These are phyloP conservation scores for Sporothrix phasma DNA, from an alignment of 2,329 filamentous ascomycete species.

Conservation along the genomic window DNA sequence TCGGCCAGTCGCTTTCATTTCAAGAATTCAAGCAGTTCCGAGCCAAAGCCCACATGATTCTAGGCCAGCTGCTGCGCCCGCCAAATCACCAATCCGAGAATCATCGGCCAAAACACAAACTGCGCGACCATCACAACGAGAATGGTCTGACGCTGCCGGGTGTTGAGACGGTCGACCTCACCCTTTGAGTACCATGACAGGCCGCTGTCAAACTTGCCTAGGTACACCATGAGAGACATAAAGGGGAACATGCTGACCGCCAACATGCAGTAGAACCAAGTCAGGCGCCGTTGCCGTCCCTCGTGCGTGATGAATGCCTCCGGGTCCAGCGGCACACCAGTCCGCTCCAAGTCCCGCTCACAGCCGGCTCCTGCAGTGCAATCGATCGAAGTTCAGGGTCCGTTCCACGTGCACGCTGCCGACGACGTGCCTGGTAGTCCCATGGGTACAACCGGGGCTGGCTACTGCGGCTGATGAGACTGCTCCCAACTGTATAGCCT, in stretches of 20 bases:
- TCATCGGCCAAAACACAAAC: constrained; percentile 19
- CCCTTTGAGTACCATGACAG: constrained; percentile 42
- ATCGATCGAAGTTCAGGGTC: constrained; percentile 19
- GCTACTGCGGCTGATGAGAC: background rate
- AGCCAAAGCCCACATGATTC: background rate
- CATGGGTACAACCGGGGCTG: constrained; percentile 20
- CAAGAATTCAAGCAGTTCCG: too few relatives aligned
- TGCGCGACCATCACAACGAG: constrained; percentile 26
- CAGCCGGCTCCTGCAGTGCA: background rate
- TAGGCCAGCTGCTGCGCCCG: constrained; percentile 3
- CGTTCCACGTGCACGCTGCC: constrained; percentile 7
- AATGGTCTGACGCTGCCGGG: constrained; percentile 29
- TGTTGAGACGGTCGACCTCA: constrained; percentile 32
- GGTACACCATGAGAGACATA: constrained; percentile 35
- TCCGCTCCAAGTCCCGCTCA: constrained; percentile 12
- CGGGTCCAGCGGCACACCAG: constrained; percentile 18
- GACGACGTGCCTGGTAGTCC: constrained; percentile 19
- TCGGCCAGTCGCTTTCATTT: background rate
- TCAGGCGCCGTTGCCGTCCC: constrained; percentile 25
- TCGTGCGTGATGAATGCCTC: constrained; percentile 24
- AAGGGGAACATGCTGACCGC: constrained; percentile 37
- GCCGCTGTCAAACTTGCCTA: constrained; percentile 34
- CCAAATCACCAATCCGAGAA: constrained; percentile 20
- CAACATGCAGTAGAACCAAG: constrained; percentile 32
- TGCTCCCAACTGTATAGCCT: background rate